A percentile compares a stretch with the other conserved stretches of the same genome.
Evolutionary conservation across 1,139 yeast genomes (phyloP).

Genomic region (Arxiozyma slooffiae): DNA sequence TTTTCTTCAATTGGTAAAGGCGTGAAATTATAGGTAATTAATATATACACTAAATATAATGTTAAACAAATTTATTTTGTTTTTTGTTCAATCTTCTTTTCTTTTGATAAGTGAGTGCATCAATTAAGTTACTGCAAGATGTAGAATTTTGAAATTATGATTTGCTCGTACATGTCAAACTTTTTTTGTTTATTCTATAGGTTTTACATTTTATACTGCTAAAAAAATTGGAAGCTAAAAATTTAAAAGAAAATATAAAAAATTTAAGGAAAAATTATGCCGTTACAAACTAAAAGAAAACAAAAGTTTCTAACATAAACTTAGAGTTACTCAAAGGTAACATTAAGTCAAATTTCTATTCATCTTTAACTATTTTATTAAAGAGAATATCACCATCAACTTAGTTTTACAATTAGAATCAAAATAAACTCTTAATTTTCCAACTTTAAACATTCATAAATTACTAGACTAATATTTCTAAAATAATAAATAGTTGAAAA

Average conservation of each 20-base stretch:
- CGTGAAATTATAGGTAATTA: constrained; percentile 2
- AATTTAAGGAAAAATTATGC: too few relatives aligned
- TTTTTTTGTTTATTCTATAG: not conserved
- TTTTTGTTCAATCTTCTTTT: not conserved
- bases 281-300: not conserved
- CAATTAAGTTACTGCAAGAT: too few relatives aligned
- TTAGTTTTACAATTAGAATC: too few relatives aligned
- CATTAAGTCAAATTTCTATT: not conserved
- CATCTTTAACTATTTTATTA: too few relatives aligned
- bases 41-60: not conserved
- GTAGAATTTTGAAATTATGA: not conserved
- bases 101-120: not conserved
- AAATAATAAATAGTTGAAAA: too few relatives aligned
- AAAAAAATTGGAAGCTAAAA: not conserved
- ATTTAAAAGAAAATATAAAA: too few relatives aligned
- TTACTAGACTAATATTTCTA: too few relatives aligned
- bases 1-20: constrained; percentile 24
- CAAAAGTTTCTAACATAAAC: too few relatives aligned
- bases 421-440: too few relatives aligned
- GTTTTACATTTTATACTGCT: too few relatives aligned
- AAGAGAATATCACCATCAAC: too few relatives aligned
- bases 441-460: too few relatives aligned
- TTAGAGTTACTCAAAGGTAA: not conserved
- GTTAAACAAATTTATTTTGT: not conserved
- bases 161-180: not conserved